Evolutionary conservation across 306 rosid genomes (phyloP).

Genomic region (Citrullus colocynthis): DNA sequence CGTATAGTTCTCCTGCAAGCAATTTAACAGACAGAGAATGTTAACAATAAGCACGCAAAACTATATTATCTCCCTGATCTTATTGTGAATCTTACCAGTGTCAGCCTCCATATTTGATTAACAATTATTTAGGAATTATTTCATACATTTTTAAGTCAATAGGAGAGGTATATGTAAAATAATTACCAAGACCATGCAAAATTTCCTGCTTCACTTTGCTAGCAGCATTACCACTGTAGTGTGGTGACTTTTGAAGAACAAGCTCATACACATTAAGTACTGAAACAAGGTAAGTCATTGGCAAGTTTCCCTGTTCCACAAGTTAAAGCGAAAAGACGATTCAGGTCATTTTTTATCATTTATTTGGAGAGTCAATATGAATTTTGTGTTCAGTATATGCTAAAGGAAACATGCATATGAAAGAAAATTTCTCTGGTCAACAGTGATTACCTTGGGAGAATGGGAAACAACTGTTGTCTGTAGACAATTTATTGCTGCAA

Average conservation of each 20-base stretch:
- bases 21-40: constrained; percentile 4
- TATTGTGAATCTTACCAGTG: background rate
- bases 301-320: constrained; percentile 70
- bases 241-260: constrained; percentile 57
- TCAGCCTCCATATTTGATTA: background rate
- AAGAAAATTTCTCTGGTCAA: constrained; percentile 5
- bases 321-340: constrained; percentile 17
- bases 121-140: background rate
- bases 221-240: constrained; percentile 43
- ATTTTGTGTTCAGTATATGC: background rate
- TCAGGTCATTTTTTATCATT: background rate
- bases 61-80: background rate
- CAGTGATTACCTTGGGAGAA: constrained; percentile 57
- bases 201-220: constrained; percentile 92
- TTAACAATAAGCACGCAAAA: background rate
- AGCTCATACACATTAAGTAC: constrained; percentile 69
- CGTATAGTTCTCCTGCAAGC: constrained; percentile 71
- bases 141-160: background rate
- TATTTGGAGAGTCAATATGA: background rate
- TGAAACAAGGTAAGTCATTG: constrained; percentile 67
- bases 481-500: constrained; percentile 86
- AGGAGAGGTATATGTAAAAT: background rate
- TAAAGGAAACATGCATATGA: background rate
- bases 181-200: constrained; percentile 86
- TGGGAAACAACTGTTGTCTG: constrained; percentile 81